Conservation (phyloP, 768 basidiomycete genomes). For the Boletus sp. region DNA sequence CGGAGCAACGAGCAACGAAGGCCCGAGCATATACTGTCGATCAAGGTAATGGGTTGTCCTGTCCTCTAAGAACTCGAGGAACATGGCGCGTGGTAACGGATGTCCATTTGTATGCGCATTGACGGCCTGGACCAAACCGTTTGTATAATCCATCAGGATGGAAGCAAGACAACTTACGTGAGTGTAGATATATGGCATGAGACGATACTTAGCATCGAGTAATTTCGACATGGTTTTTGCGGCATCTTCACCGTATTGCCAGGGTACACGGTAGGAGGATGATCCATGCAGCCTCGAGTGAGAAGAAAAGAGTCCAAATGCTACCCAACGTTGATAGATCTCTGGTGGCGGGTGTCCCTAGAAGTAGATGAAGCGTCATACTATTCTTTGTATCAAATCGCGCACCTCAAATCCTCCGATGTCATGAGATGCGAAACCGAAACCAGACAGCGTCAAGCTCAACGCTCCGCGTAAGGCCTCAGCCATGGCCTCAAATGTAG, state of each 20-base stretch:
- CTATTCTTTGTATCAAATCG: background rate
- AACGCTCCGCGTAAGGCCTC: constrained; percentile 67
- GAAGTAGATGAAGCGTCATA: background rate
- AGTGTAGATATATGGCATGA: constrained; percentile 73
- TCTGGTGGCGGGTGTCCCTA: constrained; percentile 66
- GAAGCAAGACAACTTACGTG: constrained; percentile 36
- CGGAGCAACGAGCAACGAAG: constrained; percentile 59
- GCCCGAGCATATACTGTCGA: constrained; percentile 59
- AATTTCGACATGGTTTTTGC: constrained; percentile 61
- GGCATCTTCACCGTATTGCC: constrained; percentile 73
- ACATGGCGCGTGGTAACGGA: constrained; percentile 64
- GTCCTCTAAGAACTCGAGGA: constrained; percentile 61
- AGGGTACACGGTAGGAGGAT: constrained; percentile 72
- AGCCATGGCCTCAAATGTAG: constrained; percentile 76
- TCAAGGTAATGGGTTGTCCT: constrained; percentile 60
- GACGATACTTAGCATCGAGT: constrained; percentile 60
- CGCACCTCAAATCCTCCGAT: constrained; percentile 74
- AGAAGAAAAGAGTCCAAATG: constrained; percentile 73
- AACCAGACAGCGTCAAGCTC: constrained; percentile 66
- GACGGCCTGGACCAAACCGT: constrained; percentile 41
- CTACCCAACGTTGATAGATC: constrained; percentile 75
- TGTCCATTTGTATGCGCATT: constrained; percentile 50
- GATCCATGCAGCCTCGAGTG: constrained; percentile 76
- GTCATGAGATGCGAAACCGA: constrained; percentile 71
- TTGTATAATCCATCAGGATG: background rate